These are phyloP conservation scores for Botryobasidium botryosum DNA, from an alignment of 768 basidiomycete genomes.

Conservation along the genomic window DNA sequence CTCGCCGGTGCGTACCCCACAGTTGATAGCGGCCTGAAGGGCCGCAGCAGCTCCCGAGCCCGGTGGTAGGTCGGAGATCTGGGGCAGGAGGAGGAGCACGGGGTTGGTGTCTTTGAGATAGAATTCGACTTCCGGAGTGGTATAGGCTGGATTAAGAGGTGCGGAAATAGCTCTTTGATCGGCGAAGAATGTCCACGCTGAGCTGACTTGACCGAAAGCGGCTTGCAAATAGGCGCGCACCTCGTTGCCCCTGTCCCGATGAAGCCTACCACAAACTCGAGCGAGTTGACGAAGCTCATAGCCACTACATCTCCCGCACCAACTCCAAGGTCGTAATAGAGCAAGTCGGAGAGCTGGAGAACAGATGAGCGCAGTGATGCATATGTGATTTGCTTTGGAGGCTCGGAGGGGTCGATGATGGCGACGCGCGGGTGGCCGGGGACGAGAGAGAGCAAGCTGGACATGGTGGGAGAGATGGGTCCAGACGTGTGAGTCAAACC, in stretches of 20 bases:
- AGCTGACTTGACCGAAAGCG: background rate
- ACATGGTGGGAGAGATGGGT: too few relatives aligned
- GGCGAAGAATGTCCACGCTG: background rate
- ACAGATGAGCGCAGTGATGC: constrained; percentile 9
- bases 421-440: background rate
- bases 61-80: constrained; percentile 2
- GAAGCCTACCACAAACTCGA: constrained; percentile 16
- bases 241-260: constrained; percentile 14
- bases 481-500: too few relatives aligned
- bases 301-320: constrained; percentile 13
- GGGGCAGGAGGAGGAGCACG: constrained; percentile 13
- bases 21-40: constrained; percentile 10
- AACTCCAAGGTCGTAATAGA: constrained; percentile 13
- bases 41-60: constrained; percentile 9
- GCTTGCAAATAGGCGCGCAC: constrained; percentile 2
- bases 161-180: constrained; percentile 14
- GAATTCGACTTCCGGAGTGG: constrained; percentile 14
- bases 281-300: constrained; percentile 12
- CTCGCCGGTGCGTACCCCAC: constrained; percentile 9
- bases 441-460: too few relatives aligned
- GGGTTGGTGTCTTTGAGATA: constrained; percentile 16
- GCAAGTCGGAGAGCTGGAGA: constrained; percentile 7
- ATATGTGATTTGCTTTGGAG: constrained; percentile 11
- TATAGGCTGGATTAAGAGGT: constrained; percentile 15
- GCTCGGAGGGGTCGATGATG: too few relatives aligned